Evolutionary conservation across 2,329 filamentous ascomycete species (phyloP).

Genomic region (Sporothrix globosa): DNA sequence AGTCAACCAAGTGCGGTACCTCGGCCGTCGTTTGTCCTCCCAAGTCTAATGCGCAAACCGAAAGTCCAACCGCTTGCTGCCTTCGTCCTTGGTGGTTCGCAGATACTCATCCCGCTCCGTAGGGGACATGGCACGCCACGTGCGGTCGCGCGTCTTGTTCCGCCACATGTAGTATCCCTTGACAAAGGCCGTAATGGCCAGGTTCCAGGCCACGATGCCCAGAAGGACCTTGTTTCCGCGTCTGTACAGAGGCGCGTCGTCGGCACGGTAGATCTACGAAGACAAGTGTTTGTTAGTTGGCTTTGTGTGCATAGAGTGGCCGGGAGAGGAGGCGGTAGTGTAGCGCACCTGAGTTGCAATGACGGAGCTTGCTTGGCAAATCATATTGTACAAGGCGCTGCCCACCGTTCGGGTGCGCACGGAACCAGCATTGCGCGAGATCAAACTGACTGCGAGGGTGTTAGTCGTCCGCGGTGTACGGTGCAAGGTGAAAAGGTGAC

Average conservation of each 20-base stretch:
- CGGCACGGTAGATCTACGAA: constrained; percentile 41
- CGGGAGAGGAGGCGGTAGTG: not conserved
- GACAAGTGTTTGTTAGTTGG: not conserved
- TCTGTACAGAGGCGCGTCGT: constrained; percentile 55
- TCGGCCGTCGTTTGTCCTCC: too few species aligned
- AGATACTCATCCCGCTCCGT: constrained; percentile 54
- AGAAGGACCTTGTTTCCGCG: constrained; percentile 49
- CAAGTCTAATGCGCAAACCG: constrained; percentile 11
- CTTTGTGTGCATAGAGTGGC: not conserved
- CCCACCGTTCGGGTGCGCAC: constrained; percentile 66
- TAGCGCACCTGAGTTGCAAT: constrained; percentile 46
- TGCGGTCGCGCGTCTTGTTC: not conserved
- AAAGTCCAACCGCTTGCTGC: constrained; percentile 45
- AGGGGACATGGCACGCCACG: not conserved
- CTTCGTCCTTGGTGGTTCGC: constrained; percentile 47
- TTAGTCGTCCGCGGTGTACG: not conserved
- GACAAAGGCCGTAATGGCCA: constrained; percentile 41
- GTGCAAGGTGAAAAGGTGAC: not conserved
- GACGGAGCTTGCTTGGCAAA: constrained; percentile 51
- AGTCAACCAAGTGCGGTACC: too few species aligned
- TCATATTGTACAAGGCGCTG: constrained; percentile 64
- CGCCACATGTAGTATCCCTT: constrained; percentile 52
- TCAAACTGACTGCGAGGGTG: constrained; percentile 37
- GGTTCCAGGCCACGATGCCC: constrained; percentile 46
- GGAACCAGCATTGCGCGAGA: constrained; percentile 63